phyloP scores from a whole-genome alignment of 805 yeast species.

The Metschnikowia noctiluminum region DNA sequence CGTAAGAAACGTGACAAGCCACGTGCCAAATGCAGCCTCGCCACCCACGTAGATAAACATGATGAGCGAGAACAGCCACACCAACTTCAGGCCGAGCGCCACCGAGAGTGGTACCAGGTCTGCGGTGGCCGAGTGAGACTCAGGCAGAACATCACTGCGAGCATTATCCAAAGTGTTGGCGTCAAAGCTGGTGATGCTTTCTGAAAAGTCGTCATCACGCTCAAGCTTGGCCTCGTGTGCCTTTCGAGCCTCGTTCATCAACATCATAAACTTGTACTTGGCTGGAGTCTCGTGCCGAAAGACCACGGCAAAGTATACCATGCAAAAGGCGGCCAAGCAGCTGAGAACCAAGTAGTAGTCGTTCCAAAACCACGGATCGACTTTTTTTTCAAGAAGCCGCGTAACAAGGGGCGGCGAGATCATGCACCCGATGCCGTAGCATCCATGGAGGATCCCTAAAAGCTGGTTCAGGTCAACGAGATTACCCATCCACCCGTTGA shows the following conservation, averaged over 20 bases:
- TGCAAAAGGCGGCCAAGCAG: constrained; percentile 21
- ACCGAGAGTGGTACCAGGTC: constrained; percentile 26
- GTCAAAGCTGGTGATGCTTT: background rate
- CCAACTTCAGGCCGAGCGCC: constrained; percentile 32
- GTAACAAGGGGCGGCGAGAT: constrained; percentile 48
- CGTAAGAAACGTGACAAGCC: constrained; percentile 48
- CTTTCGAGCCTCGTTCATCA: constrained; percentile 14
- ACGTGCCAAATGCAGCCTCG: constrained; percentile 51
- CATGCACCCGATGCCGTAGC: constrained; percentile 53
- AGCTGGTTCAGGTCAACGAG: constrained; percentile 47
- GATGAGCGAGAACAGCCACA: constrained; percentile 39
- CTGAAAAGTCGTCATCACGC: background rate
- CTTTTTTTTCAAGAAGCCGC: constrained; percentile 33
- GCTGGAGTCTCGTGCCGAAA: constrained; percentile 44
- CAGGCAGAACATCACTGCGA: background rate
- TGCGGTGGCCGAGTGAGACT: background rate
- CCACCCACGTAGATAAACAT: constrained; percentile 51
- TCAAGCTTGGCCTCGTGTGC: background rate
- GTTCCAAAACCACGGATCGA: constrained; percentile 46
- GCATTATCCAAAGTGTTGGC: background rate
- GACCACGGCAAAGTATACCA: constrained; percentile 20
- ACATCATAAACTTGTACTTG: constrained; percentile 35
- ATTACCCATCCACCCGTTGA: constrained; percentile 52
- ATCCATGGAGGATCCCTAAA: constrained; percentile 50
- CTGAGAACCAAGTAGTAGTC: constrained; percentile 41